phyloP scores from a whole-genome alignment of 2,329 filamentous ascomycete species.

The Fusarium devonianum region DNA sequence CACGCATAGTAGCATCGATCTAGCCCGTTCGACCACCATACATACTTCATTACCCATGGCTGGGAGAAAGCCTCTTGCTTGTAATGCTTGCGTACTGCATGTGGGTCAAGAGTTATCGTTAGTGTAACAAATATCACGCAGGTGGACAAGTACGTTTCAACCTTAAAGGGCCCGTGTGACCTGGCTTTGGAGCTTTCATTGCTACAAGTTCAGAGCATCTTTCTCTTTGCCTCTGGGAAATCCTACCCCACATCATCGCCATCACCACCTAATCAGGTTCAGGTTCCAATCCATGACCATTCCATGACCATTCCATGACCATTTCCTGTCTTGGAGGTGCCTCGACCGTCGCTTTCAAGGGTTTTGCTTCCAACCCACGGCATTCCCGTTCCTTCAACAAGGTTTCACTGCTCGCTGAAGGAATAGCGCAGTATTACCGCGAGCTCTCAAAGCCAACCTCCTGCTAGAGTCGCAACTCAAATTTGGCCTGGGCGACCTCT shows the following conservation, averaged over 20 bases:
- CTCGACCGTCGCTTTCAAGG: background rate
- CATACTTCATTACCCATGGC: too few species aligned
- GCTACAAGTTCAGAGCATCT: background rate
- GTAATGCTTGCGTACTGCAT: too few species aligned
- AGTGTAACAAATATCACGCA: too few species aligned
- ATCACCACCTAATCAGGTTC: conserved; percentile 12
- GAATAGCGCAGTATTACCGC: conserved; percentile 4
- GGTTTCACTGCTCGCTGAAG: background rate
- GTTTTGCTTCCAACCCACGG: background rate
- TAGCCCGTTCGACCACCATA: too few species aligned
- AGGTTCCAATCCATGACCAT: conserved; percentile 23
- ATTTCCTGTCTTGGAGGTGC: background rate
- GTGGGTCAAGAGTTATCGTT: too few species aligned
- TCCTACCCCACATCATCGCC: conserved; percentile 17
- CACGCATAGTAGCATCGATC: too few species aligned
- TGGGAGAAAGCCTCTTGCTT: too few species aligned
- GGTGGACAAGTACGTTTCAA: too few species aligned
- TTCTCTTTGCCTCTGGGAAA: conserved; percentile 2
- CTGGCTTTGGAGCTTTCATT: conserved; percentile 13
- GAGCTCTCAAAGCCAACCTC: background rate
- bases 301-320: too few species aligned
- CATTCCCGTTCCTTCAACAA: background rate
- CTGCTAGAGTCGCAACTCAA: background rate
- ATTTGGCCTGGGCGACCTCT: too few species aligned
- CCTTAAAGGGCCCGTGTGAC: conserved; percentile 1